phyloP scores from a whole-genome alignment of 805 yeast species.

The Wickerhamia fluorescens region DNA sequence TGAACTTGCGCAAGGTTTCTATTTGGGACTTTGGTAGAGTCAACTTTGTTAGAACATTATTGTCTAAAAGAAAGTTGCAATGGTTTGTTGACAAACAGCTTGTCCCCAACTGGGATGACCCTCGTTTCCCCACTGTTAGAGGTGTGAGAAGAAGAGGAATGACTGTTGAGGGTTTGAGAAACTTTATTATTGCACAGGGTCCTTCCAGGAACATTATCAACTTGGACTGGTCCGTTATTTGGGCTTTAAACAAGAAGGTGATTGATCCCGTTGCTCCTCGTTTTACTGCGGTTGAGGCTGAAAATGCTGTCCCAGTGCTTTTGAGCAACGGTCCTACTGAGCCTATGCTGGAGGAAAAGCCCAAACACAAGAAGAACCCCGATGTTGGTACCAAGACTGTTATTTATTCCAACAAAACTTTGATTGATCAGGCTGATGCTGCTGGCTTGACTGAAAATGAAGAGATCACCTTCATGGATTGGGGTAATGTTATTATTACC shows the following conservation, averaged over 20 bases:
- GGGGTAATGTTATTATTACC: slow-evolving; percentile 23
- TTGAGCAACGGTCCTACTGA: slow-evolving; percentile 29
- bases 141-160: slow-evolving; percentile 99
- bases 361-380: slow-evolving; percentile 26
- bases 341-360: slow-evolving; percentile 15
- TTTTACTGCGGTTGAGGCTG: slow-evolving; percentile 68
- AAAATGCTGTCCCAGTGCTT: slow-evolving; percentile 62
- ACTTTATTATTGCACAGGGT: slow-evolving; percentile 92
- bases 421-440: slow-evolving; percentile 23
- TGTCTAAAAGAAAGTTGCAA: slow-evolving; percentile 96
- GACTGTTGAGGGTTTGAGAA: slow-evolving; percentile 96
- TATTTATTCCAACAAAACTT: slow-evolving; percentile 12
- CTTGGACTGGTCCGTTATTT: slow-evolving; percentile 94
- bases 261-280: slow-evolving; percentile 98
- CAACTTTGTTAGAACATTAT: slow-evolving; percentile 90
- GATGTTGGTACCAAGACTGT: slow-evolving; percentile 21
- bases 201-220: slow-evolving; percentile 96
- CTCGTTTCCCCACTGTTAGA: slow-evolving; percentile 98
- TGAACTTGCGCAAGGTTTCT: slow-evolving; percentile 83
- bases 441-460: slow-evolving; percentile 18
- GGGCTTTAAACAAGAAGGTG: slow-evolving; percentile 96
- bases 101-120: slow-evolving; percentile 97
- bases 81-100: slow-evolving; percentile 94
- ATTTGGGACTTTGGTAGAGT: slow-evolving; percentile 98
- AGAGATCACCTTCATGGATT: slow-evolving; percentile 26